Evolutionary conservation across 495 filamentous ascomycete genomes (phyloP), one percentile per base, ranked within the genome.

Genomic region (Tuber aestivum): DNA sequence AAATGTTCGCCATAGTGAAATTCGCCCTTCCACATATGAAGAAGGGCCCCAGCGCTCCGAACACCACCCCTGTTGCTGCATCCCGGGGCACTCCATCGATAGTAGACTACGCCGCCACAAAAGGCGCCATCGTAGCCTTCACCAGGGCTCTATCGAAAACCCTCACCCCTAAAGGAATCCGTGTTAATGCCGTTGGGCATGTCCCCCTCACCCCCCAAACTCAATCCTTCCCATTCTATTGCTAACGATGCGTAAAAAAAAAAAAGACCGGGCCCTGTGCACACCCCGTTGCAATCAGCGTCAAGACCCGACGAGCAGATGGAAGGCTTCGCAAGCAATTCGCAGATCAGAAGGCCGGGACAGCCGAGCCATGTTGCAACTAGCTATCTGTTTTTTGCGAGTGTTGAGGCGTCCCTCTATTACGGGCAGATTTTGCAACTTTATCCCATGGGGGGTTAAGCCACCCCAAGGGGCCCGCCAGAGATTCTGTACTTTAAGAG

Each of bases 361-460:
- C 86, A 90, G 84, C 90, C 89, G 8, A 87, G 86, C 72, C 89
- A 92, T 82, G 86, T 91, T 74, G 90, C 89, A 8, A 87, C 89
- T 10, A 88, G 86, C 65, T 91, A 87, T 82, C 87, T 91, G 1
- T 91, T 91, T 78, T 78, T 91, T 75, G 89, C 89, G 0, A 87
- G 86, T 70, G 81, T 84, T 70, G 88, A 90, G 76, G 84, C 87
- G 56, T 84, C 87, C 56, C 78, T 90, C 69, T 90, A 86, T 79
- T 87, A 87, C 73, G 88, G 88, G 1, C 88, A 90, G 82, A 84
- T 88, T 21, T 70, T 90, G 76, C 88, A 88, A 72, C 84, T 83
- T 37, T 87, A 87, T 79, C 86, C 86, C 16, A 72, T 87, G 44
- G 84, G 86, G 20, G 85, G 85, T 76, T 16, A 32, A 65, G 56